These are phyloP conservation scores for Globisporangium barbulae DNA, from an alignment of 352 stramenopile species.

Conservation along the genomic window DNA sequence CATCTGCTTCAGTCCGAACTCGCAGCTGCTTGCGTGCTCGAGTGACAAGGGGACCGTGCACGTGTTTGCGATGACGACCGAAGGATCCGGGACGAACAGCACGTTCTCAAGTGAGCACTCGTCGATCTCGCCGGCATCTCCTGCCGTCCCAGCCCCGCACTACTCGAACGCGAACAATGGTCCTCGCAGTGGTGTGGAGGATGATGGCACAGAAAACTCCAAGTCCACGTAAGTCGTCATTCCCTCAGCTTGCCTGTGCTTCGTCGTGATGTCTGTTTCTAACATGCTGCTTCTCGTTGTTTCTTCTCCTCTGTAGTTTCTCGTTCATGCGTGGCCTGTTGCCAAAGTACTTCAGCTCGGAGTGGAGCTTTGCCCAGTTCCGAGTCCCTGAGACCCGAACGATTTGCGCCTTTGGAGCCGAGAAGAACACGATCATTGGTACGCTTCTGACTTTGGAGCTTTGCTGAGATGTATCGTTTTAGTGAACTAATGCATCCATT, in stretches of 20 bases:
- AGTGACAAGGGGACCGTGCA: slow-evolving; percentile 97
- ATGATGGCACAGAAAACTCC: slow-evolving; percentile 84
- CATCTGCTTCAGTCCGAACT: slow-evolving; percentile 95
- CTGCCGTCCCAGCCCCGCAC: slow-evolving; percentile 32
- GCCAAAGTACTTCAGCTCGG: slow-evolving; percentile 92
- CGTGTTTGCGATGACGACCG: slow-evolving; percentile 89
- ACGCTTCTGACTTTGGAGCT: neutral
- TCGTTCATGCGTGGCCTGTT: slow-evolving; percentile 89
- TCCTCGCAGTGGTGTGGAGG: slow-evolving; percentile 44
- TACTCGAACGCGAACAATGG: slow-evolving; percentile 41
- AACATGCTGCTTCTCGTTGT: neutral
- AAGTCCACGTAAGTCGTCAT: slow-evolving; percentile 67
- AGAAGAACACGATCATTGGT: slow-evolving; percentile 93
- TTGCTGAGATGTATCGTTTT: neutral
- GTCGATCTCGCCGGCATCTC: slow-evolving; percentile 46
- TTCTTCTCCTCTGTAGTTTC: slow-evolving; percentile 41
- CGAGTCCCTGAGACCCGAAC: slow-evolving; percentile 88
- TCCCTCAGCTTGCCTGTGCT: neutral
- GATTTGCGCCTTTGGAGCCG: slow-evolving; percentile 90
- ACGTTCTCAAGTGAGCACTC: slow-evolving; percentile 55
- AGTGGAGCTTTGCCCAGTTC: slow-evolving; percentile 95
- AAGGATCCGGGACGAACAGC: slow-evolving; percentile 52
- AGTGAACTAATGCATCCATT: neutral
- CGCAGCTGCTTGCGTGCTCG: slow-evolving; percentile 92
- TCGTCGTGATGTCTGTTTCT: slow-evolving; percentile 7